A percentile compares a stretch with the other conserved stretches of the same genome.
Evolutionary conservation across 495 filamentous ascomycete species (phyloP).

Genomic region (Jackrogersella multiformis): DNA sequence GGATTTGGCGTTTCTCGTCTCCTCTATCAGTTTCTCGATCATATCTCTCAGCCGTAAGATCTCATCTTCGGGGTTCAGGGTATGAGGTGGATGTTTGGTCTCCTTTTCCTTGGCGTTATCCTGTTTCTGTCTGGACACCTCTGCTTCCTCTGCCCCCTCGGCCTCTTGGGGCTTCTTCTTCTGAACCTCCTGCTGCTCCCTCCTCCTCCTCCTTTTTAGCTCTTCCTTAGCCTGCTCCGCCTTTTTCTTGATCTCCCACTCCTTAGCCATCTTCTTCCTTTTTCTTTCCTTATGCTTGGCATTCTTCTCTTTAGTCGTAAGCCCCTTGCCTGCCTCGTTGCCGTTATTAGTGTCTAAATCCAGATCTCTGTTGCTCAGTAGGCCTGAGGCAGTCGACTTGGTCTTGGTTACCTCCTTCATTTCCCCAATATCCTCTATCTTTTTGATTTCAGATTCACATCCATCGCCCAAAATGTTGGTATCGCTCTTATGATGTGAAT

Average conservation of each 20-base stretch:
- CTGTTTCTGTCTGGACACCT: neutral
- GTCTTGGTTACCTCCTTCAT: neutral
- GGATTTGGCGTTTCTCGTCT: neutral
- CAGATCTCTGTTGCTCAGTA: neutral
- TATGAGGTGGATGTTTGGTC: neutral
- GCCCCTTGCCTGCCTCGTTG: neutral
- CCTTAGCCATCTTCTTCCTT: neutral
- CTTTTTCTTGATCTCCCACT: constrained; percentile 17
- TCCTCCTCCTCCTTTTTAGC: neutral
- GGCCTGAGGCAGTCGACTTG: neutral
- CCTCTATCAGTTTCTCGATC: neutral
- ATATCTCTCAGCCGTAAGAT: neutral
- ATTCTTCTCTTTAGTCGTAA: neutral
- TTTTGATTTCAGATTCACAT: neutral
- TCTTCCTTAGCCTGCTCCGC: constrained; percentile 8
- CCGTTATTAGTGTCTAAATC: neutral
- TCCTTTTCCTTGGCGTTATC: neutral
- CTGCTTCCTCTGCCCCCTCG: neutral
- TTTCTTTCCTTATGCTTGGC: constrained; percentile 5
- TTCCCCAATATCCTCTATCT: neutral
- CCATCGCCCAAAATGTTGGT: neutral
- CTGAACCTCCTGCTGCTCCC: neutral
- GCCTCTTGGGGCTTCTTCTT: neutral
- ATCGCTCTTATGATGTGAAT: neutral
- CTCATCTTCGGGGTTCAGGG: neutral